Evolutionary conservation across 345 rosid species (phyloP).

Genomic region (Adansonia digitata): DNA sequence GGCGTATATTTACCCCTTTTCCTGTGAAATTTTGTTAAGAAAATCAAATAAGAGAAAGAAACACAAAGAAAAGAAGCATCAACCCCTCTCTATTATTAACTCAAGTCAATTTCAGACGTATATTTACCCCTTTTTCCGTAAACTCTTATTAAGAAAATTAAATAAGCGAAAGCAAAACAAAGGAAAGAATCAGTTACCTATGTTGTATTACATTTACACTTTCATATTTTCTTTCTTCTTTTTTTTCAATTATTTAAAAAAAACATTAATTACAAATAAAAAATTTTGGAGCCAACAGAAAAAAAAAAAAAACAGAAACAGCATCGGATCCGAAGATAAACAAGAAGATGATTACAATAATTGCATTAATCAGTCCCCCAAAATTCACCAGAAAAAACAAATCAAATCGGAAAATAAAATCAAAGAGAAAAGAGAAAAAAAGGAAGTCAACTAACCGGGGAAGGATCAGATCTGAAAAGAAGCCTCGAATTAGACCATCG

Average conservation of each 20-base stretch:
- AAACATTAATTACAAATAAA: background rate
- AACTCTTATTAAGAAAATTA: background rate
- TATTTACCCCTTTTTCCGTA: background rate
- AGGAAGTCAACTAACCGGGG: slow-evolving; percentile 9
- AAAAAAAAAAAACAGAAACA: background rate
- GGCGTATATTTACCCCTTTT: background rate
- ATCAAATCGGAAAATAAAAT: background rate
- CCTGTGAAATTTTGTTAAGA: background rate
- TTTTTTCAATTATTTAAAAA: background rate
- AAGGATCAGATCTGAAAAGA: slow-evolving; percentile 23
- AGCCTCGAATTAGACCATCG: slow-evolving; percentile 21
- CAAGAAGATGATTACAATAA: background rate
- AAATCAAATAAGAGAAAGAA: background rate
- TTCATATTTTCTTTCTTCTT: background rate
- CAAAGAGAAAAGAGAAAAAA: background rate
- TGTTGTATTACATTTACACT: background rate
- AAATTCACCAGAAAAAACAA: background rate
- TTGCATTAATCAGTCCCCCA: background rate
- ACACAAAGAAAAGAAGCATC: too few species aligned
- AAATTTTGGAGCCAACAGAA: background rate
- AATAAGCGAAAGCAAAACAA: background rate
- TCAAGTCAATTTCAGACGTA: background rate
- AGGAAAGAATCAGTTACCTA: background rate
- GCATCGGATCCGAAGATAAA: background rate
- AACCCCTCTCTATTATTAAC: too few species aligned